Base-by-base conservation (phyloP, 2,329 filamentous ascomycete genomes). In the Alternaria sp. region DNA sequence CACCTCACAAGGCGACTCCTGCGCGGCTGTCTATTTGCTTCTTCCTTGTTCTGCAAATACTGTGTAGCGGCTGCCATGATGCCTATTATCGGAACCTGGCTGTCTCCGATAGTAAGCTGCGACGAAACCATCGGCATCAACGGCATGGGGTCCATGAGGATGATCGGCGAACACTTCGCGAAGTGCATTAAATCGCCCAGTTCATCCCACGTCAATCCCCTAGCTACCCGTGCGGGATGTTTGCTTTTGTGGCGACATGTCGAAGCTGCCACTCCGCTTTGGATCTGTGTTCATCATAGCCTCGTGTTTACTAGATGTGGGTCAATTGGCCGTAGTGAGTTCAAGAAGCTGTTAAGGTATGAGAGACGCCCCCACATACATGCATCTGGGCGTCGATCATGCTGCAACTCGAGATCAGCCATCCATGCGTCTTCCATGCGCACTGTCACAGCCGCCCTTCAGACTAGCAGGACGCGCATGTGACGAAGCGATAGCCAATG, bases 391-490 rank as follows among this genome's bases (percentile, higher is more conserved):
- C 45, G 61, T 57, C 54, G 49, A 67, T 64, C 61, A 66, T 57
- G 61, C 36, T 57, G 58, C 53, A 56, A 49, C 53, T 56, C 30
- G 23, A 19, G 47, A 51, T 58, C 54, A 57, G 59, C 54, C 49
- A 58, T 45, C 36, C 40, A 19, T 56, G 45, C 44, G 23, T 57
- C 44, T 40, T 52, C 25, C 32, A 40, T 47, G 61, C 49, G 59
- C 51, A 59, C 53, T 54, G 55, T 40, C 56, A 46, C 28, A 19
- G 25, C 17, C 26, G 21, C 52, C 28, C 50, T 47, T 23, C 12
- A 25, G 65, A 32, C 69, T 67, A 67, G 68, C 63, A 40, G 40
- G n/a, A 17, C 23, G 47, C 28, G 64, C 56, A 69, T 64, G 63
- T 67, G 69, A 69, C 56, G 26, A 46, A 17, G 9, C 28, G 45